Evolutionary conservation across 257 asterid species (phyloP).

Genomic region (Orobanche coerulescens): DNA sequence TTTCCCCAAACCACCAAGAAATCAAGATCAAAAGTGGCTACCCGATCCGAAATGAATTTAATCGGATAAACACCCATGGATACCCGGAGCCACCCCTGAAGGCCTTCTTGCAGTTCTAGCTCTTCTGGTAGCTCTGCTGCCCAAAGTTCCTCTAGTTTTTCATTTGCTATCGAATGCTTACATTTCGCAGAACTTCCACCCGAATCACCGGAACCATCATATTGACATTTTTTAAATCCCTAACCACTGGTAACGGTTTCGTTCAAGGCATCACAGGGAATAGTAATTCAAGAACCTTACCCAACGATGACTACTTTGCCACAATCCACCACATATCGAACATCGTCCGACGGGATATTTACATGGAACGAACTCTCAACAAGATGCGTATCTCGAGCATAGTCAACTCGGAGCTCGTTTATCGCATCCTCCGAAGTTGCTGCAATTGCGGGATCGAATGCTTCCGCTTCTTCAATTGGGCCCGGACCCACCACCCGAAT

Average conservation of each 20-base stretch:
- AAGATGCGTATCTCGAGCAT: constrained; percentile 64
- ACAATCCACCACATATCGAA: constrained; percentile 85
- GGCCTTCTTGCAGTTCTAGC: too few species aligned
- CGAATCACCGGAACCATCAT: constrained; percentile 15
- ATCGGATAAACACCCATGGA: too few species aligned
- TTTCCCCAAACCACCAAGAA: too few species aligned
- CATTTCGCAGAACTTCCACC: constrained; percentile 23
- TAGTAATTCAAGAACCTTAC: constrained; percentile 31
- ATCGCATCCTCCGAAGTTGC: constrained; percentile 77
- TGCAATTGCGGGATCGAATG: constrained; percentile 65
- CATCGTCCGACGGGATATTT: constrained; percentile 84
- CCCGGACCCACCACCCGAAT: constrained; percentile 68
- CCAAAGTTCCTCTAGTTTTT: background rate
- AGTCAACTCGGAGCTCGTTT: constrained; percentile 82
- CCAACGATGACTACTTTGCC: constrained; percentile 84
- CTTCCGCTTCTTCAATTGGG: constrained; percentile 98
- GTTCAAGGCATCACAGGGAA: constrained; percentile 21
- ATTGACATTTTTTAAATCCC: constrained; percentile 25
- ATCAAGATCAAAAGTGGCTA: too few species aligned
- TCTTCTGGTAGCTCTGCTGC: too few species aligned
- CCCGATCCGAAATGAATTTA: too few species aligned
- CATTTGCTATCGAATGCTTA: constrained; percentile 18
- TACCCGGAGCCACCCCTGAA: too few species aligned
- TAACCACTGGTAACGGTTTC: constrained; percentile 24
- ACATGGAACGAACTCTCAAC: constrained; percentile 88